These are phyloP conservation scores for Ophiostoma angusticollis DNA, from an alignment of 2,329 filamentous ascomycete genomes.

Conservation along the genomic window DNA sequence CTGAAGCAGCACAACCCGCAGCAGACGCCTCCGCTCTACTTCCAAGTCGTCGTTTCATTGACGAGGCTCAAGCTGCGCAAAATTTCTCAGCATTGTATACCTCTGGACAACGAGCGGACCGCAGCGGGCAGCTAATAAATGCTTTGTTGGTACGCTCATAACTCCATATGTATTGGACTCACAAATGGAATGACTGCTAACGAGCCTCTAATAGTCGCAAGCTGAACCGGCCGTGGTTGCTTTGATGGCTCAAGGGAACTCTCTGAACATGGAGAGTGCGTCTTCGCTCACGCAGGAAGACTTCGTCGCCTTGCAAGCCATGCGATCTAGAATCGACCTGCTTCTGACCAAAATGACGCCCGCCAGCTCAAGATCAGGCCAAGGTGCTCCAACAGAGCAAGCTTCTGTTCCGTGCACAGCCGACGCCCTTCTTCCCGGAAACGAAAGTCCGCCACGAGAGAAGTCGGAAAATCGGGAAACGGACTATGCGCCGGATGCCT, in stretches of 20 bases:
- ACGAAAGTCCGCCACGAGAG: too few relatives aligned
- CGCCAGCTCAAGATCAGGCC: too few relatives aligned
- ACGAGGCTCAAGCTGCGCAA: conserved; percentile 54
- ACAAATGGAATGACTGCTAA: too few relatives aligned
- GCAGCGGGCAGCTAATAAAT: conserved; percentile 39
- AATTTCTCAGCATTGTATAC: conserved; percentile 29
- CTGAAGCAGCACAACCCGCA: not conserved
- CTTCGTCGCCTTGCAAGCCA: conserved; percentile 31
- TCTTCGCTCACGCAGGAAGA: conserved; percentile 30
- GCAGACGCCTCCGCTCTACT: conserved; percentile 11
- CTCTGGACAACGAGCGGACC: conserved; percentile 1
- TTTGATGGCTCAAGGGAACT: conserved; percentile 36
- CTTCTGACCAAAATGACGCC: too few relatives aligned
- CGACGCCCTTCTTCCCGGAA: too few relatives aligned
- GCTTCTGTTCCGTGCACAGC: too few relatives aligned
- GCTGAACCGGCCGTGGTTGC: conserved; percentile 33
- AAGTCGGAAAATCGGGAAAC: too few relatives aligned
- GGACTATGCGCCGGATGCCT: too few relatives aligned
- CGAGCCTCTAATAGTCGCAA: conserved; percentile 30
- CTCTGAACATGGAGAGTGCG: conserved; percentile 26
- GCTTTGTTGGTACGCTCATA: conserved; percentile 51
- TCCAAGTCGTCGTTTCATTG: conserved; percentile 31
- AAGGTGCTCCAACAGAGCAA: not conserved
- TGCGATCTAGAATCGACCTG: conserved; percentile 28
- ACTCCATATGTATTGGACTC: conserved; percentile 10